Percentiles rank a stretch among this genome's conserved stretches.
Evolutionary conservation across 2,329 filamentous ascomycete genomes (phyloP).

Genomic region (Cercospora sp.): DNA sequence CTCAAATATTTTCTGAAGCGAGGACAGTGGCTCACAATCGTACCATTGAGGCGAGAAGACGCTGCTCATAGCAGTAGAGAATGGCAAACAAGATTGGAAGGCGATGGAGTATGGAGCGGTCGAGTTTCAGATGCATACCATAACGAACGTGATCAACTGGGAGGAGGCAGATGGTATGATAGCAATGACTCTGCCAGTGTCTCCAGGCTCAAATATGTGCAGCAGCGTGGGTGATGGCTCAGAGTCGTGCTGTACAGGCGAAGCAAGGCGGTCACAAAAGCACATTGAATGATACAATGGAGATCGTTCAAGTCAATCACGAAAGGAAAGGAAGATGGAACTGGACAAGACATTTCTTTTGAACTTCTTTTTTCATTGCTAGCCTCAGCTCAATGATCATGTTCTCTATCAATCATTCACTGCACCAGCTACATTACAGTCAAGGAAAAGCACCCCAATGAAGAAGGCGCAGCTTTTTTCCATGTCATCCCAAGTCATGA

Average conservation of each 20-base stretch:
- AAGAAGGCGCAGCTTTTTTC: background rate
- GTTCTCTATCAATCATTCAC: background rate
- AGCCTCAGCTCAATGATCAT: background rate
- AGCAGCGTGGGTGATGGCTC: background rate
- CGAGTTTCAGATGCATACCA: too few relatives aligned
- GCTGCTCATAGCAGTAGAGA: too few relatives aligned
- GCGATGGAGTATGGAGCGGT: too few relatives aligned
- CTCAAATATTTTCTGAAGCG: too few relatives aligned
- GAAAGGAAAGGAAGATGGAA: background rate
- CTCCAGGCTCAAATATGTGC: background rate
- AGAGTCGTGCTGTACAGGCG: background rate
- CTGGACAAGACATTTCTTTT: background rate
- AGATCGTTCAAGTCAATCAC: background rate
- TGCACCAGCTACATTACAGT: background rate
- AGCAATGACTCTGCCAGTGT: background rate
- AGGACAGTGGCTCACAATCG: background rate
- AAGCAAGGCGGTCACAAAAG: background rate
- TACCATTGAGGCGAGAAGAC: too few relatives aligned
- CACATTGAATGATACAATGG: background rate
- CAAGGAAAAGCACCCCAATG: background rate
- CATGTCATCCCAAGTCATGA: background rate
- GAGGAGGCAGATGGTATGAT: background rate
- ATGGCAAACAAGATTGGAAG: too few relatives aligned
- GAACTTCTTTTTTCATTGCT: background rate
- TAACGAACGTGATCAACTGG: background rate